Conservation (phyloP, 129 eudicot genomes). For the Centrapalus pauciflorus region DNA sequence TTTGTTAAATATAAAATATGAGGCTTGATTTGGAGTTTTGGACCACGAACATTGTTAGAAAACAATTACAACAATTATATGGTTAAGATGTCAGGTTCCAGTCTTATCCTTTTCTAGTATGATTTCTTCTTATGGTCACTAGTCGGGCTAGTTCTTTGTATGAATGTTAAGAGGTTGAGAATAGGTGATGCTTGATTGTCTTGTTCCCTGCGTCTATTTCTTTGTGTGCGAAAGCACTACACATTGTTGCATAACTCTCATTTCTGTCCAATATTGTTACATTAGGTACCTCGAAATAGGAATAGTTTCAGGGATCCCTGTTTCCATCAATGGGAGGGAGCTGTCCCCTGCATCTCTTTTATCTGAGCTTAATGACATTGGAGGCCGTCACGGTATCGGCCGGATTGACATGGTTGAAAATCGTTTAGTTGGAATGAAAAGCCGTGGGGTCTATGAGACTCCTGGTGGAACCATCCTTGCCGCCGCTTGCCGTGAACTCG, state of each 20-base stretch:
- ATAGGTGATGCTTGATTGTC: too few species aligned
- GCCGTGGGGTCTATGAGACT: slow-evolving; percentile 92
- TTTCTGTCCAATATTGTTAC: not conserved
- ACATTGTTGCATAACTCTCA: not conserved
- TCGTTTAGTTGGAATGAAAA: slow-evolving; percentile 81
- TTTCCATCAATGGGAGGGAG: slow-evolving; percentile 70
- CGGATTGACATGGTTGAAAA: slow-evolving; percentile 96
- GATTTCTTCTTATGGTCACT: not conserved
- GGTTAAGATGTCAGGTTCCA: too few species aligned
- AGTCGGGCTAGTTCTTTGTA: not conserved
- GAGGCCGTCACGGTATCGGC: slow-evolving; percentile 92
- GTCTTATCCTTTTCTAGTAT: not conserved
- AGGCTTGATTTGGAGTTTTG: not conserved
- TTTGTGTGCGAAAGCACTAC: not conserved
- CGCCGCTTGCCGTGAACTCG: slow-evolving; percentile 80
- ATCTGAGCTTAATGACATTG: slow-evolving; percentile 65
- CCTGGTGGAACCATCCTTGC: slow-evolving; percentile 96
- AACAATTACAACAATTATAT: not conserved
- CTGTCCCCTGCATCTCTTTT: slow-evolving; percentile 89
- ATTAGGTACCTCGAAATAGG: slow-evolving; percentile 88
- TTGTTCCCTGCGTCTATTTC: not conserved
- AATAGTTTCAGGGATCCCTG: slow-evolving; percentile 71
- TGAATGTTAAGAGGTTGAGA: too few species aligned
- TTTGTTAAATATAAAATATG: not conserved
- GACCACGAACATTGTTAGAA: not conserved